Evolutionary conservation across 768 basidiomycete genomes (phyloP).

Genomic region (Amanita brunnescens): DNA sequence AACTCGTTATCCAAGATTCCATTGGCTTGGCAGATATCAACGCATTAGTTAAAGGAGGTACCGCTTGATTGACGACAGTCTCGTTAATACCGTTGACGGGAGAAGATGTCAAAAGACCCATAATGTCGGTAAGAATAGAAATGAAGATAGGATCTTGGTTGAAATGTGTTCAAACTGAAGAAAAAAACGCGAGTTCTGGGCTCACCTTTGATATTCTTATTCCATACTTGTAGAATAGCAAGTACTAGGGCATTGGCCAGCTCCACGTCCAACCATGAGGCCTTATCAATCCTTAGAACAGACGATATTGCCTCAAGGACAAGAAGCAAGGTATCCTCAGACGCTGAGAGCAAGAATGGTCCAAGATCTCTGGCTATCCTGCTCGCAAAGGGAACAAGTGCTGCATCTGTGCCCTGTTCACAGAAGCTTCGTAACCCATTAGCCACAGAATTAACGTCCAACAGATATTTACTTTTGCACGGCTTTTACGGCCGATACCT

Average conservation of each 20-base stretch:
- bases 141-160: slow-evolving; percentile 74
- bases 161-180: background rate
- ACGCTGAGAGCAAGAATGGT: slow-evolving; percentile 70
- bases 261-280: slow-evolving; percentile 62
- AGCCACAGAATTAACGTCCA: background rate
- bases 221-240: slow-evolving; percentile 75
- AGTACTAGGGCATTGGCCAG: slow-evolving; percentile 58
- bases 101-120: slow-evolving; percentile 60
- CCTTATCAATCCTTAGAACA: slow-evolving; percentile 64
- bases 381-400: slow-evolving; percentile 54
- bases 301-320: slow-evolving; percentile 81
- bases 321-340: slow-evolving; percentile 84
- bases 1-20: slow-evolving; percentile 69
- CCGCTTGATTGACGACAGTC: slow-evolving; percentile 59
- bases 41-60: slow-evolving; percentile 64
- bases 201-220: slow-evolving; percentile 76
- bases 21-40: slow-evolving; percentile 48
- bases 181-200: background rate
- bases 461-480: slow-evolving; percentile 70
- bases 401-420: slow-evolving; percentile 50
- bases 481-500: slow-evolving; percentile 90
- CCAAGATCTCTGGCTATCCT: slow-evolving; percentile 76
- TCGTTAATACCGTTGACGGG: slow-evolving; percentile 55
- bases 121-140: slow-evolving; percentile 76
- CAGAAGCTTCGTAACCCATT: slow-evolving; percentile 46